These are phyloP conservation scores for Mortierella polycephala DNA, from an alignment of 371 early-diverging fungal genomes.

Conservation along the genomic window DNA sequence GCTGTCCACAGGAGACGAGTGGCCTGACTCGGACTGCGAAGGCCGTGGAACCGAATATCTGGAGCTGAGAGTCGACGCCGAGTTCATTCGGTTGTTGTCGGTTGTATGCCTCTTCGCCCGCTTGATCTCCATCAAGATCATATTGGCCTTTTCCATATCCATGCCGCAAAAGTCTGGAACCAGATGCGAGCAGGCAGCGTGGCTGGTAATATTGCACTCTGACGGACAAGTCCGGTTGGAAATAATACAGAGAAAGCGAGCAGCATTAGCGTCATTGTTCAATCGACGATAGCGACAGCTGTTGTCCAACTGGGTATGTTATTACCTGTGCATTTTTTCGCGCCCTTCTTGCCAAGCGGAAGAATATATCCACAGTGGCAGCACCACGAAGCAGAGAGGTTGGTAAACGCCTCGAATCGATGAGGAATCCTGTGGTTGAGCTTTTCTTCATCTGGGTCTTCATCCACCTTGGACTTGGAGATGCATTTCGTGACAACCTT, in stretches of 20 bases:
- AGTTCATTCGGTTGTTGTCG: constrained; percentile 26
- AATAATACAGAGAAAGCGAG: neutral
- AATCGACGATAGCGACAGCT: no score
- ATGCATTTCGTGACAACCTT: constrained; percentile 93
- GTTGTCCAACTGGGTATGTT: no score
- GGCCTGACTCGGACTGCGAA: constrained; percentile 30
- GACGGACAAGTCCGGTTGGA: constrained; percentile 15
- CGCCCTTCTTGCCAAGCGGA: constrained; percentile 78
- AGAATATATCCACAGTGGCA: constrained; percentile 97
- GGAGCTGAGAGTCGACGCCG: constrained; percentile 29
- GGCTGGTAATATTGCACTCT: constrained; percentile 86
- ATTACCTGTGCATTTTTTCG: constrained; percentile 67
- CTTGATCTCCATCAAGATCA: constrained; percentile 82
- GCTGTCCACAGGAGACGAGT: constrained; percentile 39
- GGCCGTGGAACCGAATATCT: constrained; percentile 31
- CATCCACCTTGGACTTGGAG: constrained; percentile 68
- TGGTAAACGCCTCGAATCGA: constrained; percentile 82
- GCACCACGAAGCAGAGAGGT: constrained; percentile 92
- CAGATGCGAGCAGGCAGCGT: constrained; percentile 83
- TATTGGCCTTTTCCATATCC: constrained; percentile 83
- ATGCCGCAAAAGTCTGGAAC: constrained; percentile 97
- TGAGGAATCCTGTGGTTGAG: constrained; percentile 94
- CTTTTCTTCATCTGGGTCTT: constrained; percentile 71
- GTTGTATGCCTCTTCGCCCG: constrained; percentile 62
- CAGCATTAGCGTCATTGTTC: neutral